Evolutionary conservation across 192 early-diverging fungal genomes (phyloP).

Genomic region (Bifiguratus adelaidae): DNA sequence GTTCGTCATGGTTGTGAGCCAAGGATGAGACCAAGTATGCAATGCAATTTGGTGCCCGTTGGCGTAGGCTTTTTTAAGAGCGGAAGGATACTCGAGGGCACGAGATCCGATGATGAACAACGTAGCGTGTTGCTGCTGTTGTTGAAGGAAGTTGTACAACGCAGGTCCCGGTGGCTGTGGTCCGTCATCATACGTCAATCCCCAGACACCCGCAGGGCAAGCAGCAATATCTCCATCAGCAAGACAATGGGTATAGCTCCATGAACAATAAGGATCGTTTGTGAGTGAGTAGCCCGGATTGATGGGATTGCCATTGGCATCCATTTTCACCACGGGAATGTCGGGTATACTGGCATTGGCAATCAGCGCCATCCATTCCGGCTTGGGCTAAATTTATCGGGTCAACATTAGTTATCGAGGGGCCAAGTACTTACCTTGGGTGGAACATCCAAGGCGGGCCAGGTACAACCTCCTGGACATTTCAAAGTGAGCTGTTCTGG

Average conservation of each 20-base stretch:
- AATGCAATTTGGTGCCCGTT: slow-evolving; percentile 28
- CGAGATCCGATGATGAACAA: slow-evolving; percentile 30
- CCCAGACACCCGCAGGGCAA: slow-evolving; percentile 25
- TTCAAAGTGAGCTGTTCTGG: not conserved
- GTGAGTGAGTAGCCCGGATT: not conserved
- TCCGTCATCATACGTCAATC: slow-evolving; percentile 32
- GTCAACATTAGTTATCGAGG: not conserved
- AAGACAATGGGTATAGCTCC: slow-evolving; percentile 9
- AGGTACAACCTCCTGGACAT: slow-evolving; percentile 1
- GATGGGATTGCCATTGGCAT: slow-evolving; percentile 7
- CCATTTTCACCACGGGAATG: not conserved
- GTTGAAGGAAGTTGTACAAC: slow-evolving; percentile 13
- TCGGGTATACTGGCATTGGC: not conserved
- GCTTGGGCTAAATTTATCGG: not conserved
- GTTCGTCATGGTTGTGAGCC: slow-evolving; percentile 23
- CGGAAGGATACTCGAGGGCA: slow-evolving; percentile 25
- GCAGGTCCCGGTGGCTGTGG: slow-evolving; percentile 10
- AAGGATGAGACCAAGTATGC: slow-evolving; percentile 36
- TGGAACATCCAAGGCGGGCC: not conserved
- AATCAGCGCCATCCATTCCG: not conserved
- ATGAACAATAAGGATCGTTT: slow-evolving; percentile 11
- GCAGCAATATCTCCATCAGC: slow-evolving; percentile 1
- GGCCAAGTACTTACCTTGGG: not conserved
- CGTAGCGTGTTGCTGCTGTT: slow-evolving; percentile 2
- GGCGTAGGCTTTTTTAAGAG: slow-evolving; percentile 20